Evolutionary conservation across 805 yeast genomes (phyloP).

Genomic region (Nematodospora valgi): DNA sequence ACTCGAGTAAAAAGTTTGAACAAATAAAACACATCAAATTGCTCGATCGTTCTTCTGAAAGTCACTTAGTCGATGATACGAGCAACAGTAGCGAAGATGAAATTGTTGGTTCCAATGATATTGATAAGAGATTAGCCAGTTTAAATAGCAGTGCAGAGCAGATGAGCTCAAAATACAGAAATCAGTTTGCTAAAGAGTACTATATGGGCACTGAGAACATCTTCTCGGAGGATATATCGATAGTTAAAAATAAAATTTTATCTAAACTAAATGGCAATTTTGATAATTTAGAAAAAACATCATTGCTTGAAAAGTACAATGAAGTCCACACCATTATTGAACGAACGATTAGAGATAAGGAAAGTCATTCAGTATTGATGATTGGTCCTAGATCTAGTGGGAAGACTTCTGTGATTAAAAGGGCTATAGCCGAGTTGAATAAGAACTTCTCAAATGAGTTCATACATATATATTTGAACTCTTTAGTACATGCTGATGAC

Average conservation of each 20-base stretch:
- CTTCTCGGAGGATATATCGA: constrained; percentile 12
- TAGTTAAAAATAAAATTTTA: constrained; percentile 15
- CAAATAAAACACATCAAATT: constrained; percentile 2
- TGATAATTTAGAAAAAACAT: constrained; percentile 14
- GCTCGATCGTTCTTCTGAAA: constrained; percentile 1
- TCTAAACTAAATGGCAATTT: constrained; percentile 21
- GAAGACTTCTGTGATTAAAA: constrained; percentile 61
- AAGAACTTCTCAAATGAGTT: constrained; percentile 46
- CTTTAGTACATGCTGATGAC: constrained; percentile 72
- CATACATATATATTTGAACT: constrained; percentile 63
- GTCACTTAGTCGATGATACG: constrained; percentile 1
- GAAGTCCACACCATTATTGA: constrained; percentile 59
- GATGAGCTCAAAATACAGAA: neutral
- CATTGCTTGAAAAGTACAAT: constrained; percentile 27
- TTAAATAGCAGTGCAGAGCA: too few species aligned
- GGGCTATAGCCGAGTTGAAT: constrained; percentile 48
- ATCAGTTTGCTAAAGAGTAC: too few species aligned
- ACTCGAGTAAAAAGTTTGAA: neutral
- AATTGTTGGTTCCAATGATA: neutral
- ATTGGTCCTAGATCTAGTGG: constrained; percentile 82
- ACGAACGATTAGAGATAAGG: constrained; percentile 61
- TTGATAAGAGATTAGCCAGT: too few species aligned
- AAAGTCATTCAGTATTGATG: constrained; percentile 77
- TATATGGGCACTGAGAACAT: too few species aligned
- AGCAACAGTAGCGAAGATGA: neutral